Base-by-base conservation (phyloP, 805 yeast species). In the Clavispora santaluciae region DNA sequence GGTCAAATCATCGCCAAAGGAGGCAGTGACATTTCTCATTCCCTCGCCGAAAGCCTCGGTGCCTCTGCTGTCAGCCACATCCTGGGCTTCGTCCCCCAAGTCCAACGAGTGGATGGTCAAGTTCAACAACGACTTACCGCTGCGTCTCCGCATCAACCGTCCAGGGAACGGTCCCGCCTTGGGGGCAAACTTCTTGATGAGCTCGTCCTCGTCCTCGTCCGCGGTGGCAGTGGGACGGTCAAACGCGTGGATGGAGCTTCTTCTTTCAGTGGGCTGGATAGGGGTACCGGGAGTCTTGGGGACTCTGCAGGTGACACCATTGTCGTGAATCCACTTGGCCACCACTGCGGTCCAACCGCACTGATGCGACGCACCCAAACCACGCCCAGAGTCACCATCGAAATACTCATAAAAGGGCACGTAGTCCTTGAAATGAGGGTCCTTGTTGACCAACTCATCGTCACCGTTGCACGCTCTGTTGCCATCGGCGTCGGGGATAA, bases 311-410 rank as follows among this genome's bases (percentile, higher is more conserved):
- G 87, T 75, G 35, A 79, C 74, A 44, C 96, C 96, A 33, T 86
- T 85, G 64, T 90, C 91, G 58, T 86, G 93, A 56, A 90, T 86
- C 78, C 89, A 79, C 64, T 91, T 85, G 33, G 95, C 95, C 39
- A 88, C 93, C 35, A 90, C 72, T 0, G 95, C 90, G 1, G 96
- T 89, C 97, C 97, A 89, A 10, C 97, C 97, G 71, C 89, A 83
- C 66, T 89, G 97, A 68, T 90, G 96, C 39, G 89, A 81, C 1
- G 96, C 88, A 24, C 97, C 97, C 42, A 89, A 66, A 5, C 96
- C 97, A 51, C 95, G 76, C 29, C 97, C 97, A 2, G 93, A 84
- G 59, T 89, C 97, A 50, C 95, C 96, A 55, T 89, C 95, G 59
- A 89, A 89, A 60, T 83, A 89, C 67, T 89, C 97, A 59, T 78